Conservation (phyloP, 179 eudicot species). For the Nepenthes alata region DNA sequence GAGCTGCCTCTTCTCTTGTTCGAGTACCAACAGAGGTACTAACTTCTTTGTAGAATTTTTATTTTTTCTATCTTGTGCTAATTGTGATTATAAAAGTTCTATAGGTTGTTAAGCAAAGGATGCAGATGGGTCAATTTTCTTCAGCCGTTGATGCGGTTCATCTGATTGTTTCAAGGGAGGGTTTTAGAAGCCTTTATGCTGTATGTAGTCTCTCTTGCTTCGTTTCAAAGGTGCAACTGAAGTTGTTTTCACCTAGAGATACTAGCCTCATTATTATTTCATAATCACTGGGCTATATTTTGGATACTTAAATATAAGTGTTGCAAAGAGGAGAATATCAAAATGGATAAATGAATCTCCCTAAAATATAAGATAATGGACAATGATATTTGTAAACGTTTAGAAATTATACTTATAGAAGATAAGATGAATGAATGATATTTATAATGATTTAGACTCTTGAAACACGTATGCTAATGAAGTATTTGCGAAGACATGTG, state of each 20-base stretch:
- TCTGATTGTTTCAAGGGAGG: slow-evolving; percentile 68
- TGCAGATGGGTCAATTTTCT: slow-evolving; percentile 84
- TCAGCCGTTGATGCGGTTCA: slow-evolving; percentile 67
- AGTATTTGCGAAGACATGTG: too few relatives aligned
- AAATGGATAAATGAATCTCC: too few relatives aligned
- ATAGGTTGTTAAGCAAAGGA: slow-evolving; percentile 92
- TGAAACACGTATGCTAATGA: too few relatives aligned
- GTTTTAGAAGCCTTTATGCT: slow-evolving; percentile 74
- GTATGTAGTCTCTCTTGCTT: slow-evolving; percentile 27
- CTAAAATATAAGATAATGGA: too few relatives aligned
- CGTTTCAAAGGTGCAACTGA: background rate
- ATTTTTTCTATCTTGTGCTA: slow-evolving; percentile 4
- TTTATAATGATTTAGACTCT: too few relatives aligned
- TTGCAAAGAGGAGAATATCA: too few relatives aligned
- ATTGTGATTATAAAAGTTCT: slow-evolving; percentile 10
- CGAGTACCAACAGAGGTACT: slow-evolving; percentile 86
- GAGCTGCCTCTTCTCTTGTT: slow-evolving; percentile 79
- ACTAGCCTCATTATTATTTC: background rate
- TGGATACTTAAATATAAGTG: background rate
- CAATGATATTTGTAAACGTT: too few relatives aligned
- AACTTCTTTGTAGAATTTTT: slow-evolving; percentile 4
- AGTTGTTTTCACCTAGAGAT: slow-evolving; percentile 4
- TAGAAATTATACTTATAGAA: too few relatives aligned
- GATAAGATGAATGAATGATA: too few relatives aligned
- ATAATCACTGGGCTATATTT: background rate